Conservation (phyloP, 2,329 filamentous ascomycete genomes). For the Tolypocladium tundrense region DNA sequence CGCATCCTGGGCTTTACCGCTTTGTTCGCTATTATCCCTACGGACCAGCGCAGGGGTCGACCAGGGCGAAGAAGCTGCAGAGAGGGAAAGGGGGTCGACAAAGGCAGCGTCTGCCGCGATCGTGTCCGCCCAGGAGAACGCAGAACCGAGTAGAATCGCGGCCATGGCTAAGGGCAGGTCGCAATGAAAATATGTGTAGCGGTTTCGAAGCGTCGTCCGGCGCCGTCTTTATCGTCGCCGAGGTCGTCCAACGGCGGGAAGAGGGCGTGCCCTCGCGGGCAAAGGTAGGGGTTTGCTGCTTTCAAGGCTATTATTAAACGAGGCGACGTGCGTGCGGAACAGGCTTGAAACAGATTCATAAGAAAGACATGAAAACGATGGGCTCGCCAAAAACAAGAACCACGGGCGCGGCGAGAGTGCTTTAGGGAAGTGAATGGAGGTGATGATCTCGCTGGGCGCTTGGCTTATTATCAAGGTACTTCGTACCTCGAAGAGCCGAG, state of each 20-base stretch:
- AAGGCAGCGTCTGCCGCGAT: not conserved
- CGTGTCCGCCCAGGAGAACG: not conserved
- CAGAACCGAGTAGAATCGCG: not conserved
- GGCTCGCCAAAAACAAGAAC: not conserved
- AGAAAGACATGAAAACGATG: not conserved
- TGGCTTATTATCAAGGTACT: not conserved
- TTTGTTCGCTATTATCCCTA: not conserved
- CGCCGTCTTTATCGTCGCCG: not conserved
- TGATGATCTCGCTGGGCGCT: not conserved
- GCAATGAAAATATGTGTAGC: not conserved
- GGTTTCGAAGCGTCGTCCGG: not conserved
- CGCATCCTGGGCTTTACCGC: conserved; percentile 27
- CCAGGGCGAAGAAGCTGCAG: not conserved
- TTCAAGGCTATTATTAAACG: not conserved
- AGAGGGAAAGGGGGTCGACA: not conserved
- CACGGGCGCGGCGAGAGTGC: not conserved
- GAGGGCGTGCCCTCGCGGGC: not conserved
- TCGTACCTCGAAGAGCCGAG: not conserved
- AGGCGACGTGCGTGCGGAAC: not conserved
- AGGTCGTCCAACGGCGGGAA: not conserved
- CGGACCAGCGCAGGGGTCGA: not conserved
- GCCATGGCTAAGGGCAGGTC: not conserved
- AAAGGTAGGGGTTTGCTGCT: not conserved
- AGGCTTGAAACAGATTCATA: not conserved
- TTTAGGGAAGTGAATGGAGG: not conserved